A percentile compares a stretch with the other conserved stretches of the same genome.
phyloP scores from a whole-genome alignment of 768 basidiomycete species.

The Trametes gibbosa region DNA sequence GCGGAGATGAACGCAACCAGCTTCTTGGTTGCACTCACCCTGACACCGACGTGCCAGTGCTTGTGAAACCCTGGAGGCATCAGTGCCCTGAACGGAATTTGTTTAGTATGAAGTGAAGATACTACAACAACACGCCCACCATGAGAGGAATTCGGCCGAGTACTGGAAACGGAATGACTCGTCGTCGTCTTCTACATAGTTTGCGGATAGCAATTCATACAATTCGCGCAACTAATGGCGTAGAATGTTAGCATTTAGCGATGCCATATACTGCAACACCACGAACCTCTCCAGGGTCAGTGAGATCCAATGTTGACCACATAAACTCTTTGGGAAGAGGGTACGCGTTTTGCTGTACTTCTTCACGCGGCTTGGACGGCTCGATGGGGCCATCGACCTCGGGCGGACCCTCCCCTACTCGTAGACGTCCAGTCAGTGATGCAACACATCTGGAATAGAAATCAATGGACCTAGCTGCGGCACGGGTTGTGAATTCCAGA shows the following conservation, averaged over 20 bases:
- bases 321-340: constrained; percentile 89
- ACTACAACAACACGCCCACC: constrained; percentile 46
- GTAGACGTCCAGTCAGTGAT: neutral
- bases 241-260: neutral
- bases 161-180: constrained; percentile 98
- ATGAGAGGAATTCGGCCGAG: constrained; percentile 88
- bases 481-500: constrained; percentile 98
- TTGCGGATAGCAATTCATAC: constrained; percentile 83
- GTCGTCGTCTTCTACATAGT: constrained; percentile 96
- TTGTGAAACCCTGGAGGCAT: constrained; percentile 89
- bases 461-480: constrained; percentile 67
- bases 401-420: constrained; percentile 59
- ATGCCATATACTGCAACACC: neutral
- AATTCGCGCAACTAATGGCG: constrained; percentile 76
- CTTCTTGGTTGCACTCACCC: constrained; percentile 86
- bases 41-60: constrained; percentile 96
- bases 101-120: no score
- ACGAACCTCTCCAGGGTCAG: constrained; percentile 66
- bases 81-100: constrained; percentile 69
- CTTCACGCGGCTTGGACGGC: constrained; percentile 65
- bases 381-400: constrained; percentile 88
- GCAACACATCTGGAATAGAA: no score
- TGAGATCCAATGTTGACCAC: constrained; percentile 83
- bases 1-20: constrained; percentile 97
- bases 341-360: constrained; percentile 87